Evolutionary conservation across 495 filamentous ascomycete genomes (phyloP), one percentile per base, ranked within the genome.

Genomic region (Bathelium albidoporum): DNA sequence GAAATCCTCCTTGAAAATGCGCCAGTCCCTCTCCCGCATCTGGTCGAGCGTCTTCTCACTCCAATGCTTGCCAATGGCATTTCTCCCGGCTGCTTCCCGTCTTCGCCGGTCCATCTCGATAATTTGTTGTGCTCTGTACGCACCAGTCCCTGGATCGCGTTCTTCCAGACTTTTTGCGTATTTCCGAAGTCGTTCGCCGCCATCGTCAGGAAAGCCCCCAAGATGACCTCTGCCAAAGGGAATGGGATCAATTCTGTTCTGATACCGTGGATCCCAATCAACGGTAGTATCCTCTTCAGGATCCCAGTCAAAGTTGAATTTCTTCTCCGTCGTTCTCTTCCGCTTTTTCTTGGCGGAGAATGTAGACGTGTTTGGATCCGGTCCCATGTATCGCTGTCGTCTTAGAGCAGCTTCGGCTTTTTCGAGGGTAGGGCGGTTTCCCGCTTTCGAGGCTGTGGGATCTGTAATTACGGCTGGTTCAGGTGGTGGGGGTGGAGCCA

Each of bases 291-390:
- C 94, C 69, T 99, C 94, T 69, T 97, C 91, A 1, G 84, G 81
- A 67, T 96, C 95, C 94, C 94, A 99, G 73, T 97, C 94, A 68
- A 99, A 97, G 71, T 97, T 98, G 81, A 98, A 98, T 71, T 97
- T 97, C 75, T 92, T 89, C 73, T 96, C 93, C 11, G 90, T 91
- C 1, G 92, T 96, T 65, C 95, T 82, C 73, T 87, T 87, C 58
- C 93, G 83, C 79, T 97, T 98, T 81, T 97, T 97, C 81, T 96
- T 95, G 10, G 90, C 91, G 0, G 91, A 95, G 71, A 96, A 96
- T 32, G 85, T 96, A 2, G 89, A 95, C 58, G 86, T 86, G 64
- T 90, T 89, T 65, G 88, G 83, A 58, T 96, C 90, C 12, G 88
- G 86, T 7, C 94, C 94, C 91, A 98, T 96, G 70, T 98, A 98